Evolutionary conservation across 257 asterid species (phyloP).

Genomic region (Solanum medicagineum): DNA sequence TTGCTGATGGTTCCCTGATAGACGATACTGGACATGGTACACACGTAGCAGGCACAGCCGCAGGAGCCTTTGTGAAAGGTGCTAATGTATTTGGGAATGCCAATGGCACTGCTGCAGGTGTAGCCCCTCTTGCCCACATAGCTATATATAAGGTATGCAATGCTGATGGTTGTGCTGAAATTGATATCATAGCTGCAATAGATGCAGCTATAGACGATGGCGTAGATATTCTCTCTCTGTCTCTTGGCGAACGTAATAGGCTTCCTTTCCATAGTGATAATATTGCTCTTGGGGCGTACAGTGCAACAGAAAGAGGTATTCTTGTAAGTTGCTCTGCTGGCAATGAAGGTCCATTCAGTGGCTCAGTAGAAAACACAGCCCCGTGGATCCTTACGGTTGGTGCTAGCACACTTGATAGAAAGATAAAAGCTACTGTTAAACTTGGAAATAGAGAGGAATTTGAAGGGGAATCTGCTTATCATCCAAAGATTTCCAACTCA

Average conservation of each 20-base stretch:
- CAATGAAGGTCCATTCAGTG: slow-evolving; percentile 6
- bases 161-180: slow-evolving; percentile 8
- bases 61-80: slow-evolving; percentile 38
- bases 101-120: slow-evolving; percentile 36
- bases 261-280: background rate
- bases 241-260: background rate
- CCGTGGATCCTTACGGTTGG: slow-evolving; percentile 49
- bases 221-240: slow-evolving; percentile 19
- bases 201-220: slow-evolving; percentile 40
- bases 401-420: slow-evolving; percentile 29
- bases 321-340: slow-evolving; percentile 37
- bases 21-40: slow-evolving; percentile 41
- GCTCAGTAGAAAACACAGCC: slow-evolving; percentile 4
- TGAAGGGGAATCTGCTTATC: slow-evolving; percentile 23
- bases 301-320: slow-evolving; percentile 32
- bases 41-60: slow-evolving; percentile 39
- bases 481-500: slow-evolving; percentile 7
- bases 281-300: slow-evolving; percentile 23
- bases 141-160: slow-evolving; percentile 34
- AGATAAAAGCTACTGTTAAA: slow-evolving; percentile 13
- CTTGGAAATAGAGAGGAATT: slow-evolving; percentile 14
- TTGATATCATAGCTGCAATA: slow-evolving; percentile 24
- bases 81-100: slow-evolving; percentile 35
- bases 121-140: slow-evolving; percentile 47
- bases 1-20: background rate